Conservation (phyloP, 1,284 basidiomycete species). For the Leccinum huronense region DNA sequence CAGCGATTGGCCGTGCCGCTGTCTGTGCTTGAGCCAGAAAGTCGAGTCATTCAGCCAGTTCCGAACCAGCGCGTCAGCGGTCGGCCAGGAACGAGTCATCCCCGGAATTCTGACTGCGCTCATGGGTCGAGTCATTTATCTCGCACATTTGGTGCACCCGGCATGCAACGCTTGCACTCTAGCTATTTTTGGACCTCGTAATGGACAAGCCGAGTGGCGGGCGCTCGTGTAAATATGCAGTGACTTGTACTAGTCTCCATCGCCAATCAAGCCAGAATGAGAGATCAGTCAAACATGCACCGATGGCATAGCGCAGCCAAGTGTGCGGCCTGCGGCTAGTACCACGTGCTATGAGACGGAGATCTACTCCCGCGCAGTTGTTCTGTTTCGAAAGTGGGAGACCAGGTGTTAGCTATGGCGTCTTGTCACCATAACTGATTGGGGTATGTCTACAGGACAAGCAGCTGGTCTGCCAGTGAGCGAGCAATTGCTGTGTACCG, state of each 20-base stretch:
- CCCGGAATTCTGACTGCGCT: conserved; percentile 16
- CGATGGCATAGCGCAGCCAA: conserved; percentile 8
- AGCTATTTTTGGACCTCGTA: conserved; percentile 21
- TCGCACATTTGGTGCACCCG: conserved; percentile 15
- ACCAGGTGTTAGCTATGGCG: not conserved
- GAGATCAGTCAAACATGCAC: conserved; percentile 20
- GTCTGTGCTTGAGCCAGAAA: conserved; percentile 21
- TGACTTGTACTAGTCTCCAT: conserved; percentile 17
- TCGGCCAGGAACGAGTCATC: conserved; percentile 27
- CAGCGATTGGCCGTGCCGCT: conserved; percentile 25
- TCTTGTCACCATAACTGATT: not conserved
- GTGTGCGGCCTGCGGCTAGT: not conserved
- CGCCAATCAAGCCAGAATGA: conserved; percentile 26
- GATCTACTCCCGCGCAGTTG: conserved; percentile 20
- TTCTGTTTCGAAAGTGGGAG: conserved; percentile 18
- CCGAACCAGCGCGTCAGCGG: conserved; percentile 15
- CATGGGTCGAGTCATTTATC: conserved; percentile 22
- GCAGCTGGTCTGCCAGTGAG: not conserved
- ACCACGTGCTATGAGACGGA: conserved; percentile 24
- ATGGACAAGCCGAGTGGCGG: conserved; percentile 10
- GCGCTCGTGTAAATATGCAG: conserved; percentile 7
- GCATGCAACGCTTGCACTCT: conserved; percentile 8
- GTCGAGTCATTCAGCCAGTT: conserved; percentile 16
- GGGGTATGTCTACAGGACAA: not conserved
- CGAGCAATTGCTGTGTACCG: conserved; percentile 23